phyloP scores from a whole-genome alignment of 1,139 yeast species.

The Insectozyma bohioensis region DNA sequence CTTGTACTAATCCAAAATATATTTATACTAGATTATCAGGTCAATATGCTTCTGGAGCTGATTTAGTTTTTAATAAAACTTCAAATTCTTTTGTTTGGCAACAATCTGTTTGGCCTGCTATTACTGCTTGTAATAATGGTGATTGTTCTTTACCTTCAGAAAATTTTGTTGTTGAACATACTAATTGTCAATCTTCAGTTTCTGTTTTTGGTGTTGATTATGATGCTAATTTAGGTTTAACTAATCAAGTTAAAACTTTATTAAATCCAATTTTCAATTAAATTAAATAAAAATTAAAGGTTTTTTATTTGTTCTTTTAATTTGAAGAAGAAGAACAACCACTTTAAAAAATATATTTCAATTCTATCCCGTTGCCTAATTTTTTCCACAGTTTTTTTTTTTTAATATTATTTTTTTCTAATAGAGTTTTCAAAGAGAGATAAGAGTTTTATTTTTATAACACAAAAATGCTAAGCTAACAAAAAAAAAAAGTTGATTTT shows the following conservation, averaged over 20 bases:
- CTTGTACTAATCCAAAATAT: slow-evolving; percentile 35
- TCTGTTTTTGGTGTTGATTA: slow-evolving; percentile 43
- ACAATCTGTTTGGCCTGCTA: slow-evolving; percentile 18
- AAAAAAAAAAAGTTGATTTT: too few relatives aligned
- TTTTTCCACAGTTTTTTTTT: neutral
- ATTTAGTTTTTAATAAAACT: slow-evolving; percentile 32
- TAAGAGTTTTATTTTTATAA: too few relatives aligned
- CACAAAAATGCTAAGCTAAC: too few relatives aligned
- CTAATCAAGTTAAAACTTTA: slow-evolving; percentile 24
- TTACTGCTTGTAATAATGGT: slow-evolving; percentile 32
- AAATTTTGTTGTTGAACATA: slow-evolving; percentile 22
- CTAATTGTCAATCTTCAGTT: slow-evolving; percentile 34
- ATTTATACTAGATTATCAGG: slow-evolving; percentile 41
- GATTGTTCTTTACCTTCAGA: slow-evolving; percentile 40
- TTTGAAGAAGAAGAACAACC: too few relatives aligned
- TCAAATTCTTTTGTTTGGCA: slow-evolving; percentile 22
- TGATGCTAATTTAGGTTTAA: slow-evolving; percentile 34
- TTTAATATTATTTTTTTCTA: too few relatives aligned
- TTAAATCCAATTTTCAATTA: slow-evolving; percentile 21
- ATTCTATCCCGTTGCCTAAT: neutral
- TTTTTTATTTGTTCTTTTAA: slow-evolving; percentile 2
- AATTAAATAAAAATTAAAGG: neutral
- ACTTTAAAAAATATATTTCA: too few relatives aligned
- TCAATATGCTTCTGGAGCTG: slow-evolving; percentile 26
- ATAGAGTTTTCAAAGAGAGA: too few relatives aligned